These are phyloP conservation scores for Sporothrix sp. DNA, from an alignment of 2,329 filamentous ascomycete genomes.

Conservation along the genomic window DNA sequence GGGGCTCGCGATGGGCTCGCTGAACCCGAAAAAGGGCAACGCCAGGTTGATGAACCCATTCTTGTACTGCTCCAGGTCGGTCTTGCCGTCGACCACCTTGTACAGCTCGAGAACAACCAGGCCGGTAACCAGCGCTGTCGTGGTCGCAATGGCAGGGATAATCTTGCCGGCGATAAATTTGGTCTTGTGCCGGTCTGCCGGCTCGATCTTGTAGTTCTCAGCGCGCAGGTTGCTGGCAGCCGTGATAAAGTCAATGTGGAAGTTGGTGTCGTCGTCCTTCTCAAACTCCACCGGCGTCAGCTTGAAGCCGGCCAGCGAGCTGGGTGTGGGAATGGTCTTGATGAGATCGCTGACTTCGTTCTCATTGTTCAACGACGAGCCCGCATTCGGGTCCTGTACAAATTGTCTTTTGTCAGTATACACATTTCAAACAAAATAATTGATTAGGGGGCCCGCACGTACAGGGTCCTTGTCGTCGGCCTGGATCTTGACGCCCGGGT, in stretches of 20 bases:
- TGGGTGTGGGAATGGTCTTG: slow-evolving; percentile 64
- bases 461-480: slow-evolving; percentile 86
- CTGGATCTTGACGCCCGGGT: slow-evolving; percentile 89
- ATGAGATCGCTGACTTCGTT: slow-evolving; percentile 67
- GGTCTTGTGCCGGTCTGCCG: slow-evolving; percentile 90
- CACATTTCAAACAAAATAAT: too few species aligned
- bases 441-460: slow-evolving; percentile 27
- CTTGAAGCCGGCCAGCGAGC: slow-evolving; percentile 77
- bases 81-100: slow-evolving; percentile 94
- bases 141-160: slow-evolving; percentile 95
- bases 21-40: slow-evolving; percentile 95
- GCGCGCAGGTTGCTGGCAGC: slow-evolving; percentile 93
- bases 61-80: slow-evolving; percentile 97
- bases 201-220: slow-evolving; percentile 94
- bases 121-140: slow-evolving; percentile 89
- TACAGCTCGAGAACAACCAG: slow-evolving; percentile 86
- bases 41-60: slow-evolving; percentile 97
- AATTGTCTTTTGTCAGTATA: background rate
- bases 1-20: slow-evolving; percentile 86
- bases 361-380: slow-evolving; percentile 53
- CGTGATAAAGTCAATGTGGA: slow-evolving; percentile 98
- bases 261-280: slow-evolving; percentile 96
- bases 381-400: slow-evolving; percentile 66
- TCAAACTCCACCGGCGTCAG: slow-evolving; percentile 87
- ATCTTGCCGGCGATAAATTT: slow-evolving; percentile 99